These are phyloP conservation scores for Xylaria sp. DNA, from an alignment of 2,329 filamentous ascomycete species.

Conservation along the genomic window DNA sequence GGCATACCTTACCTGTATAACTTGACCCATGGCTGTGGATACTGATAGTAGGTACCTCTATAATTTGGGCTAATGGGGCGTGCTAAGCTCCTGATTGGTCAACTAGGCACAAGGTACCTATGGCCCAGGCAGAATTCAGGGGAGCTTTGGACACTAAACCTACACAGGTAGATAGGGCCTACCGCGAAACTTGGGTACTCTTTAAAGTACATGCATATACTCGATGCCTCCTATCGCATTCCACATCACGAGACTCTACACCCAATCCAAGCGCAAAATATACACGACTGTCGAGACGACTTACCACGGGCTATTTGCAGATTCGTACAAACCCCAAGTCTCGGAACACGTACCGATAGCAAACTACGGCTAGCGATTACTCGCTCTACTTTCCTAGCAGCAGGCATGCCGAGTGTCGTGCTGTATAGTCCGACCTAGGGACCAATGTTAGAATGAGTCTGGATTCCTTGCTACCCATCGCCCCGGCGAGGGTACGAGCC, in stretches of 20 bases:
- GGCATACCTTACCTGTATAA: too few relatives aligned
- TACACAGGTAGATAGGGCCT: background rate
- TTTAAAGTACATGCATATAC: background rate
- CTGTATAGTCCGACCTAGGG: constrained; percentile 43
- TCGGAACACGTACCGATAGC: constrained; percentile 17
- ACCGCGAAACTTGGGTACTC: background rate
- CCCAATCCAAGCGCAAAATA: constrained; percentile 11
- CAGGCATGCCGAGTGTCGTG: constrained; percentile 46
- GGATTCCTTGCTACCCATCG: constrained; percentile 90
- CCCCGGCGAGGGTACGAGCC: constrained; percentile 89
- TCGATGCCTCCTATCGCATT: constrained; percentile 4
- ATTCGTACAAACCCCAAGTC: background rate
- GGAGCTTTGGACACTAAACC: constrained; percentile 7
- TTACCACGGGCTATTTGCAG: background rate
- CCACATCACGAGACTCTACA: constrained; percentile 17
- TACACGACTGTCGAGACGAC: background rate
- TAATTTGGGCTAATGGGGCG: background rate
- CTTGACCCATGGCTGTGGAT: background rate
- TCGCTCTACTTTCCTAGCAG: constrained; percentile 16
- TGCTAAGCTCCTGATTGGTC: constrained; percentile 6
- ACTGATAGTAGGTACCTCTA: background rate
- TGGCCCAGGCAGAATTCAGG: background rate
- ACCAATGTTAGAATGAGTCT: constrained; percentile 77
- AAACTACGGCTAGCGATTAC: constrained; percentile 1
- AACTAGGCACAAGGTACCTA: too few relatives aligned